Evolutionary conservation across 2,329 filamentous ascomycete genomes (phyloP).

Genomic region (Fusarium denticulatum): DNA sequence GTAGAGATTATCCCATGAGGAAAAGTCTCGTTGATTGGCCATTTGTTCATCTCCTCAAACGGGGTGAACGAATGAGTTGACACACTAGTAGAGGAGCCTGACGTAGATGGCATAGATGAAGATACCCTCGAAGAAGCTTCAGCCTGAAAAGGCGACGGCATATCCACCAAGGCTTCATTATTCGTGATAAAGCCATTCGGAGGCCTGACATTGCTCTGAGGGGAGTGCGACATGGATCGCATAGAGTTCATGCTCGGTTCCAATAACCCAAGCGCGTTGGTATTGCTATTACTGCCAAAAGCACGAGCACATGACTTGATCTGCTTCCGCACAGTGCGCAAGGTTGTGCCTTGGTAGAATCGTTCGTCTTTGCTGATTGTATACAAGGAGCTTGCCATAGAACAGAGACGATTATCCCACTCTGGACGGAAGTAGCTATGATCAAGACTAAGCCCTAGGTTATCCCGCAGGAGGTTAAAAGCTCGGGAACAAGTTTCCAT

Average conservation of each 20-base stretch:
- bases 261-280: slow-evolving; percentile 34
- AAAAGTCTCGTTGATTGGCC: slow-evolving; percentile 38
- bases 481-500: slow-evolving; percentile 47
- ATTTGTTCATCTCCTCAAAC: slow-evolving; percentile 40
- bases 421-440: slow-evolving; percentile 34
- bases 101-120: slow-evolving; percentile 40
- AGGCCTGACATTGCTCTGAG: slow-evolving; percentile 18
- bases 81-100: slow-evolving; percentile 35
- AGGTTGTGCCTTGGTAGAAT: slow-evolving; percentile 39
- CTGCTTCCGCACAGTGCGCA: slow-evolving; percentile 43
- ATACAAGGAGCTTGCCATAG: slow-evolving; percentile 42
- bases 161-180: slow-evolving; percentile 6
- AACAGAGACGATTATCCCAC: slow-evolving; percentile 40
- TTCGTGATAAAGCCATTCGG: slow-evolving; percentile 9
- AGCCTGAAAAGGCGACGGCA: slow-evolving; percentile 22
- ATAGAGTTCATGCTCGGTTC: slow-evolving; percentile 26
- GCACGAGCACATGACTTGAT: slow-evolving; percentile 43
- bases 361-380: slow-evolving; percentile 43
- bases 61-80: slow-evolving; percentile 38
- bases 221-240: slow-evolving; percentile 37
- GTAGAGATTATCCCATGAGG: slow-evolving; percentile 37
- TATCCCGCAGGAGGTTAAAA: slow-evolving; percentile 39
- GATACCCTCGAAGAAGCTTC: slow-evolving; percentile 33
- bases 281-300: slow-evolving; percentile 24
- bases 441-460: slow-evolving; percentile 23